These are phyloP conservation scores for Paraconiothyrium brasiliense DNA, from an alignment of 2,329 filamentous ascomycete species.

Conservation along the genomic window DNA sequence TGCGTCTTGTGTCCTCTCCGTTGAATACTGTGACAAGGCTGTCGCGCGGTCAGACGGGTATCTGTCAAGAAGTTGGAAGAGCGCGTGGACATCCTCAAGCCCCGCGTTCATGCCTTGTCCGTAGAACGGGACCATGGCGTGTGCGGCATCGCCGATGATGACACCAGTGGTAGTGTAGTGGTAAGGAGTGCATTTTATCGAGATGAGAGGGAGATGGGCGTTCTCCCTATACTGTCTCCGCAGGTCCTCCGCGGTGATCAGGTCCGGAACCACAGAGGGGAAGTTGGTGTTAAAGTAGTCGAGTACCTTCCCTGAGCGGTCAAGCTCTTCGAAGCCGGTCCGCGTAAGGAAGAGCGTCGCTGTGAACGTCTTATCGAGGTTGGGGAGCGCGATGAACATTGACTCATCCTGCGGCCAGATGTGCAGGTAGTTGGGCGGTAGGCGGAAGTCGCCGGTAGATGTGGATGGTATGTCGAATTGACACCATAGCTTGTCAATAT, in stretches of 20 bases:
- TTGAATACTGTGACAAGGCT: constrained; percentile 78
- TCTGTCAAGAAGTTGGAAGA: constrained; percentile 83
- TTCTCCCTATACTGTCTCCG: constrained; percentile 79
- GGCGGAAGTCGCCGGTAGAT: constrained; percentile 68
- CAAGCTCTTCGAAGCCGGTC: constrained; percentile 72
- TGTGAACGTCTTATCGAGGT: constrained; percentile 89
- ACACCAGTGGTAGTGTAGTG: constrained; percentile 80
- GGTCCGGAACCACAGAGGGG: constrained; percentile 77
- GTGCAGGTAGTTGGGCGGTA: constrained; percentile 92
- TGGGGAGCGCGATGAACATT: constrained; percentile 98
- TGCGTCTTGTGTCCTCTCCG: constrained; percentile 77
- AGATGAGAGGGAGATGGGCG: constrained; percentile 91
- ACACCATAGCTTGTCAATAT: constrained; percentile 97
- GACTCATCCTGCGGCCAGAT: constrained; percentile 95
- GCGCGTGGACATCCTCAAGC: constrained; percentile 88
- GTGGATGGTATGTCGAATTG: constrained; percentile 82
- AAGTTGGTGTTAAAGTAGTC: constrained; percentile 85
- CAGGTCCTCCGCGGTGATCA: constrained; percentile 75
- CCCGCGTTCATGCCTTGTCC: constrained; percentile 98
- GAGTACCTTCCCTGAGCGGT: constrained; percentile 68
- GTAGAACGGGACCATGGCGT: constrained; percentile 99
- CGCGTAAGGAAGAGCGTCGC: constrained; percentile 91
- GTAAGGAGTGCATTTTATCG: constrained; percentile 90
- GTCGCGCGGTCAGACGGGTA: constrained; percentile 56
- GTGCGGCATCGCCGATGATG: constrained; percentile 91